Conservation (phyloP, 2,329 filamentous ascomycete genomes). For the Clonostachys solani region DNA sequence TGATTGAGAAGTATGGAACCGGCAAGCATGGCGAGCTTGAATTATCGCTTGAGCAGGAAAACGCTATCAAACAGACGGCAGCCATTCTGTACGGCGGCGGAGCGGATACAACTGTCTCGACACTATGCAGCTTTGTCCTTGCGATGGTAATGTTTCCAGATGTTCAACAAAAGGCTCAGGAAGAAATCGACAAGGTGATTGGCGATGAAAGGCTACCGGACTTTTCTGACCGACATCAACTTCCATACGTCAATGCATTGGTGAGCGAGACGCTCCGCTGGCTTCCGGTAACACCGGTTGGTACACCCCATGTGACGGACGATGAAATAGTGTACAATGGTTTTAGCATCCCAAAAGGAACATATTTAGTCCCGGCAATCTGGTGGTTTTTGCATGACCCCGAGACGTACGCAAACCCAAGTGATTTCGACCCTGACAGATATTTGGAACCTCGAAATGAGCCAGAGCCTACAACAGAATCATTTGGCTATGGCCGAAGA, state of each 20-base stretch:
- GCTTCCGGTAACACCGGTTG: conserved; percentile 23
- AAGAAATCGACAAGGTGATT: neutral
- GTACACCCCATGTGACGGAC: conserved; percentile 29
- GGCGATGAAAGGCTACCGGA: conserved; percentile 17
- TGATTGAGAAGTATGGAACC: conserved; percentile 9
- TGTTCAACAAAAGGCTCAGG: conserved; percentile 4
- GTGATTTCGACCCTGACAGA: conserved; percentile 23
- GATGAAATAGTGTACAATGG: conserved; percentile 16
- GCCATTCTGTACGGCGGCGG: conserved; percentile 19
- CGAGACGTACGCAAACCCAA: conserved; percentile 51
- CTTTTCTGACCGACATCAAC: conserved; percentile 14
- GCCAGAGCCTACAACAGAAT: conserved; percentile 7
- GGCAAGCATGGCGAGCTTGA: neutral
- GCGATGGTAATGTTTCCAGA: conserved; percentile 14
- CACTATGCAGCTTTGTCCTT: conserved; percentile 19
- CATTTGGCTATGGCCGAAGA: conserved; percentile 12
- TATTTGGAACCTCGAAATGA: conserved; percentile 10
- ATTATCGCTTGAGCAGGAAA: conserved; percentile 9
- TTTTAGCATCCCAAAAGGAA: conserved; percentile 18
- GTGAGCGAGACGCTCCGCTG: conserved; percentile 23
- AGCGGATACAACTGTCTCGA: conserved; percentile 15
- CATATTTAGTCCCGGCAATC: conserved; percentile 12
- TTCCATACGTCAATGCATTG: conserved; percentile 21
- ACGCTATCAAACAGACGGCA: conserved; percentile 15
- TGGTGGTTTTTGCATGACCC: conserved; percentile 57